Conservation (phyloP, 805 yeast genomes). For the Zygosaccharomyces kombuchaensis region DNA sequence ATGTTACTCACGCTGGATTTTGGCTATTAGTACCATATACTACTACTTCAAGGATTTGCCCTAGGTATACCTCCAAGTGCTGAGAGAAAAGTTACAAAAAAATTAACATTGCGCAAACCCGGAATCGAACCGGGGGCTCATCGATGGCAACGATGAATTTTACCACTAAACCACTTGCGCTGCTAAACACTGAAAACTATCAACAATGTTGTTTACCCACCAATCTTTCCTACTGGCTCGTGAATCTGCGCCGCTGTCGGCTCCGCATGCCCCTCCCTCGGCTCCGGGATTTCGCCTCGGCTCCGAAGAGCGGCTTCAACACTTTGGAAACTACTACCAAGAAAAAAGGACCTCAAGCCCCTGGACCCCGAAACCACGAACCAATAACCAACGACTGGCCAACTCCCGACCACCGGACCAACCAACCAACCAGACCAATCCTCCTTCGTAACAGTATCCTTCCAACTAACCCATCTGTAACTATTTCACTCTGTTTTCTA, state of each 20-base stretch:
- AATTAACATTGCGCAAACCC: conserved; percentile 6
- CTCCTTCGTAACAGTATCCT: not conserved
- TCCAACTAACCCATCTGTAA: not conserved
- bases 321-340: not conserved
- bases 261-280: conserved; percentile 1
- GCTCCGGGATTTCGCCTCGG: conserved; percentile 1
- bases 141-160: conserved; percentile 7
- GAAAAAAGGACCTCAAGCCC: not conserved
- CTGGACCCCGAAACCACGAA: not conserved
- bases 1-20: no score
- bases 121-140: conserved; percentile 8
- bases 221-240: no score
- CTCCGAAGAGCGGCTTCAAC: not conserved
- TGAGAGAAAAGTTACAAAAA: no score
- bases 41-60: no score
- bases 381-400: not conserved
- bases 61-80: no score
- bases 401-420: not conserved
- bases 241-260: conserved; percentile 1
- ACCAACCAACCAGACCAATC: not conserved
- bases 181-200: not conserved
- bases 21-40: no score
- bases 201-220: no score
- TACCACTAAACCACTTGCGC: conserved; percentile 7
- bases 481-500: not conserved